Base-by-base conservation (phyloP, 768 basidiomycete genomes). In the Hysterangium stoloniferum region DNA sequence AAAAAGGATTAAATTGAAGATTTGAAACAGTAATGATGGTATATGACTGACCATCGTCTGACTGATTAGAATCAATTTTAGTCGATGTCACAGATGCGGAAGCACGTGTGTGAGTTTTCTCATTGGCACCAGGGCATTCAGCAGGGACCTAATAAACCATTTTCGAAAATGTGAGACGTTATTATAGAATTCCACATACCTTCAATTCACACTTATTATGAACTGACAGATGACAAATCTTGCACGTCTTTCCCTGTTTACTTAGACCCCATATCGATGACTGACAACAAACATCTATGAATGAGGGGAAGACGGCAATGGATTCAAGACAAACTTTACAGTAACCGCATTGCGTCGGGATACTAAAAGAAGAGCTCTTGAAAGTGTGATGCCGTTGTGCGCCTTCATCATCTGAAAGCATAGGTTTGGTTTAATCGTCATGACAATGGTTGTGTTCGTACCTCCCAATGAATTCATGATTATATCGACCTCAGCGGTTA, bases 191-290 rank as follows among this genome's bases (percentile, higher is more conserved):
- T 22, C 32, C 13, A 34, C 61, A 45, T 37, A 84, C 89, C 78
- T 90, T 92, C 43, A 92, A 64, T 63, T 91, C 90, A 65, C 90
- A 92, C 64, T 86, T 90, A 41, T 79, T 69, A 62, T 91, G 89
- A 6, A 91, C 88, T 17, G 84, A 82, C 44, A 91, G 64, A 1
- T 83, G 80, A 61, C 90, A 92, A 11, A 71, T 64, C 61, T 74
- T 82, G 68, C 89, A 91, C 5, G 83, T 87, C 68, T 89, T 91
- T 29, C 89, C 89, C 61, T 87, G 85, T 64, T 88, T 90, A 62
- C 78, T 84, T 37, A 91, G 68, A 7, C 89, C 90, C 88, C 89
- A 91, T 27, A 92, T 89, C 6, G 84, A 85, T 8, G 82, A 73
- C 87, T 90, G 52, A 29, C 25, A 25, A 17, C 35, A 42, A 43